Percentiles rank a stretch among this genome's conserved stretches.
These are phyloP conservation scores for Wallacemonas sp. DNA, from an alignment of 208 protist genomes.

Conservation along the genomic window DNA sequence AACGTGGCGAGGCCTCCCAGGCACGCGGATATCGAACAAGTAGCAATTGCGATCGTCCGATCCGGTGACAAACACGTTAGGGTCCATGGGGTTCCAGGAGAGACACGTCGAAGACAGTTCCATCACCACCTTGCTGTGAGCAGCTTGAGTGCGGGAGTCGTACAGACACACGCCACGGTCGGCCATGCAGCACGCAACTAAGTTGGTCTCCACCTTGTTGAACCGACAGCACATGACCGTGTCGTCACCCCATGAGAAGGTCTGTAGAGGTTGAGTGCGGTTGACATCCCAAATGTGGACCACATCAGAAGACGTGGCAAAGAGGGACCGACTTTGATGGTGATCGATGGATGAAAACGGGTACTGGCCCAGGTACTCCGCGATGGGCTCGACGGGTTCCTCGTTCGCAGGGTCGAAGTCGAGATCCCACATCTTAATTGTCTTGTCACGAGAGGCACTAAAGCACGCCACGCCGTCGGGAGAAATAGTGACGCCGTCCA, in stretches of 20 bases:
- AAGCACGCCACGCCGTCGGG: slow-evolving; percentile 91
- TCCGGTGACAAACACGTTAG: slow-evolving; percentile 96
- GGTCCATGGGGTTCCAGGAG: slow-evolving; percentile 97
- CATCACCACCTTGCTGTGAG: slow-evolving; percentile 93
- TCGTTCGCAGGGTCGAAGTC: slow-evolving; percentile 51
- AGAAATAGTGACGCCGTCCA: slow-evolving; percentile 91
- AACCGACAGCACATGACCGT: slow-evolving; percentile 88
- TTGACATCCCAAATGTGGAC: slow-evolving; percentile 93
- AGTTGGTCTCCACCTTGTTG: slow-evolving; percentile 93
- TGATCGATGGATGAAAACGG: slow-evolving; percentile 95
- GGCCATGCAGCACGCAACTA: slow-evolving; percentile 89
- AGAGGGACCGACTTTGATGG: slow-evolving; percentile 83
- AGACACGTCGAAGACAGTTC: slow-evolving; percentile 93
- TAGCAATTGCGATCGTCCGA: slow-evolving; percentile 98
- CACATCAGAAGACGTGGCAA: slow-evolving; percentile 93
- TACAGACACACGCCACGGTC: slow-evolving; percentile 95
- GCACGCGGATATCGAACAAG: slow-evolving; percentile 96
- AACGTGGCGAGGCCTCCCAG: slow-evolving; percentile 91
- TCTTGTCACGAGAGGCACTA: slow-evolving; percentile 94
- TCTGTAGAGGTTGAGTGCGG: slow-evolving; percentile 92
- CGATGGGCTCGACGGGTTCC: slow-evolving; percentile 55
- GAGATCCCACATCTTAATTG: slow-evolving; percentile 95
- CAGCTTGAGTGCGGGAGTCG: slow-evolving; percentile 88
- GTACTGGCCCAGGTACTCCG: slow-evolving; percentile 90
- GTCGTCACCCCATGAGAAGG: slow-evolving; percentile 94